Percentiles rank a stretch among this genome's conserved stretches.
phyloP scores from a whole-genome alignment of 1,139 yeast species.

The Geotrichum aggregatum region DNA sequence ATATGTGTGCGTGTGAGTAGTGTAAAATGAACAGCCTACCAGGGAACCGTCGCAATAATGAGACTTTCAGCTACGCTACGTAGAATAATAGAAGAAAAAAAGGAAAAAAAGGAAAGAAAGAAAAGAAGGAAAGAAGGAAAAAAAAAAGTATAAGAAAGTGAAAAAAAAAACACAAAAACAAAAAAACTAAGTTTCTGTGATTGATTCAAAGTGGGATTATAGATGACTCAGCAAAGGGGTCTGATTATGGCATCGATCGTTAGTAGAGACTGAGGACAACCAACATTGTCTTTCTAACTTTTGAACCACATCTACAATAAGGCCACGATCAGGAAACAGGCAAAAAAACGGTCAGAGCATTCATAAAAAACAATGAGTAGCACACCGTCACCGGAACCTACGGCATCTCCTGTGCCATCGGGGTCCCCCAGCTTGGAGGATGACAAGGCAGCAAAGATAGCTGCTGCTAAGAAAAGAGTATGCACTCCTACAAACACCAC shows the following conservation, averaged over 20 bases:
- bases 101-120: not conserved
- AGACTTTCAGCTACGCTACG: no score
- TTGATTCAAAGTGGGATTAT: not conserved
- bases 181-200: not conserved
- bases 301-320: not conserved
- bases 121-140: conserved; percentile 1
- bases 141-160: not conserved
- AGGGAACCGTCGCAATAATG: no score
- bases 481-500: conserved; percentile 7
- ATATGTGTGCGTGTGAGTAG: no score
- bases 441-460: conserved; percentile 54
- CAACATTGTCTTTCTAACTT: not conserved
- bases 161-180: not conserved
- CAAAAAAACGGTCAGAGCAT: no score
- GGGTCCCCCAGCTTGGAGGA: conserved; percentile 10
- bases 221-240: not conserved
- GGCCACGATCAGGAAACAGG: not conserved
- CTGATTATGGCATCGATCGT: not conserved
- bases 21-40: no score
- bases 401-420: conserved; percentile 1
- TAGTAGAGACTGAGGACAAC: not conserved
- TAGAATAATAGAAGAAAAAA: not conserved
- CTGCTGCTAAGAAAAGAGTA: conserved; percentile 58
- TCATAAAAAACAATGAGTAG: not conserved
- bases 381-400: conserved; percentile 9